These are phyloP conservation scores for Solanum paucissectum DNA, from an alignment of 257 asterid genomes.

Conservation along the genomic window DNA sequence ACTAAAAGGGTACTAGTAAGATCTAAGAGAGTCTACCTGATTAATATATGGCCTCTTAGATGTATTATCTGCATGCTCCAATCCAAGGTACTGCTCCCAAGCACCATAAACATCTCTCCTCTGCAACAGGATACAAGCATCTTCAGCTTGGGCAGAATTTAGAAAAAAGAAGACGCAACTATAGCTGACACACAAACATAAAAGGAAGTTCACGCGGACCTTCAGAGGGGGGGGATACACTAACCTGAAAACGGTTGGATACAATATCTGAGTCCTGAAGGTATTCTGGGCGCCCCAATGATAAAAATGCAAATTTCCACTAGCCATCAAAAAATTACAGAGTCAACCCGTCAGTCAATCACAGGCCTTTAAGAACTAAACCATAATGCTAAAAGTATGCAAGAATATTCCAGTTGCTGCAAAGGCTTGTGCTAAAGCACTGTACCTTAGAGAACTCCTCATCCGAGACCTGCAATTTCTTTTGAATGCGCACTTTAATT, in stretches of 20 bases:
- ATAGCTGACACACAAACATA: not conserved
- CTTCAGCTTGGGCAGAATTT: not conserved
- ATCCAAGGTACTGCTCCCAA: conserved; percentile 97
- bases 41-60: conserved; percentile 67
- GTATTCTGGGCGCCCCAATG: conserved; percentile 94
- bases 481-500: conserved; percentile 74
- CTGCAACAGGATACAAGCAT: conserved; percentile 22
- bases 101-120: conserved; percentile 93
- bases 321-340: conserved; percentile 14
- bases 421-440: not conserved
- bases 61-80: conserved; percentile 86
- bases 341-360: conserved; percentile 2
- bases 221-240: not conserved
- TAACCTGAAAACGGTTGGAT: conserved; percentile 86
- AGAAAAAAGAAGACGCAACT: not conserved
- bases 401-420: not conserved
- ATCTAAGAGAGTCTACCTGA: conserved; percentile 39
- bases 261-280: conserved; percentile 79
- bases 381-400: not conserved
- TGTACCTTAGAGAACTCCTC: conserved; percentile 85
- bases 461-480: conserved; percentile 77
- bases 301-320: conserved; percentile 95
- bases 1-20: not conserved
- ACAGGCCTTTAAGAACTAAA: not conserved
- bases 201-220: not conserved